Evolutionary conservation across 2,329 filamentous ascomycete species (phyloP).

Genomic region (Dactylonectria estremocensis): DNA sequence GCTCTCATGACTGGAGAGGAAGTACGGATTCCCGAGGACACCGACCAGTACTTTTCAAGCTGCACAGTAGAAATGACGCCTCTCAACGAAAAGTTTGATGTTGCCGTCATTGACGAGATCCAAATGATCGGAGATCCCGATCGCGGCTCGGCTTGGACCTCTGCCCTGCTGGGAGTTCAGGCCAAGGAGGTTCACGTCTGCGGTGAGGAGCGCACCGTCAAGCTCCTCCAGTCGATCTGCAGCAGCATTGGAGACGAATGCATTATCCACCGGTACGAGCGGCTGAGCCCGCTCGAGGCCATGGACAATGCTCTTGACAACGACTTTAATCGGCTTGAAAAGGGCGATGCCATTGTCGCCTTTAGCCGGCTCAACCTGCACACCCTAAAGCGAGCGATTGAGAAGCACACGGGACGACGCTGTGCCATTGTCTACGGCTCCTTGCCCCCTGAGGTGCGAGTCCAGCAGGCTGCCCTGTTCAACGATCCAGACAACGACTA

Average conservation of each 20-base stretch:
- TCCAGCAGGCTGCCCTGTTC: conserved; percentile 92
- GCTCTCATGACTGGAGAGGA: conserved; percentile 94
- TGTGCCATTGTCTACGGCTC: conserved; percentile 95
- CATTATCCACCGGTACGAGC: conserved; percentile 85
- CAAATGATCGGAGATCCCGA: conserved; percentile 91
- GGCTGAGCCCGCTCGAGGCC: conserved; percentile 83
- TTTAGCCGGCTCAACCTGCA: conserved; percentile 91
- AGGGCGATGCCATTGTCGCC: conserved; percentile 91
- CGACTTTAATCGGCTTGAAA: conserved; percentile 77
- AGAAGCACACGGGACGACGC: conserved; percentile 80
- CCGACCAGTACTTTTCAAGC: conserved; percentile 76
- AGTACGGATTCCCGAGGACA: conserved; percentile 75
- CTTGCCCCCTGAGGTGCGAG: conserved; percentile 91
- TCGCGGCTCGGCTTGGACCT: conserved; percentile 95
- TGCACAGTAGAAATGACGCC: conserved; percentile 94
- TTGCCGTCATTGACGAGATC: conserved; percentile 98
- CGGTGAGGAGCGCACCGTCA: conserved; percentile 87
- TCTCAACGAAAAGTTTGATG: conserved; percentile 75
- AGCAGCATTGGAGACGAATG: conserved; percentile 86
- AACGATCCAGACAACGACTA: conserved; percentile 97
- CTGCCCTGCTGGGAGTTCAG: conserved; percentile 88
- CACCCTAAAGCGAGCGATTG: conserved; percentile 82
- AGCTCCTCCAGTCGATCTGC: conserved; percentile 83
- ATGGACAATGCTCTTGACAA: conserved; percentile 75
- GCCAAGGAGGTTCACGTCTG: conserved; percentile 94